phyloP scores from a whole-genome alignment of 495 filamentous ascomycete species.

The Aspergillus panamensis region DNA sequence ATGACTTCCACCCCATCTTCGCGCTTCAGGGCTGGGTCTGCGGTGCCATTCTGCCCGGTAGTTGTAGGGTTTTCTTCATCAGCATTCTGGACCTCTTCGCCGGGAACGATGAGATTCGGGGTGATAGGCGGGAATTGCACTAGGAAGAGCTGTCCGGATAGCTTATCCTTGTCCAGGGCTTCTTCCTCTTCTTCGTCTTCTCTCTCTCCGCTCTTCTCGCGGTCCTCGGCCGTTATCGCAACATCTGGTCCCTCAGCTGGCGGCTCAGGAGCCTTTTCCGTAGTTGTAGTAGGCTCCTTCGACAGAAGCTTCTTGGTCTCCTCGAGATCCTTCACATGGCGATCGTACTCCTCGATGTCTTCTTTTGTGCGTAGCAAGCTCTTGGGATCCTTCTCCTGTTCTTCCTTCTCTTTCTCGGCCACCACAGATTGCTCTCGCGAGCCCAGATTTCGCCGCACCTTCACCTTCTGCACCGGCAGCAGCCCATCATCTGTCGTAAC shows the following conservation, averaged over 20 bases:
- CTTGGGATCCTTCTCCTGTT: slow-evolving; percentile 30
- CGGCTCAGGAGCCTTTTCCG: slow-evolving; percentile 12
- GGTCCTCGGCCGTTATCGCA: slow-evolving; percentile 15
- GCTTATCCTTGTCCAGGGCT: slow-evolving; percentile 28
- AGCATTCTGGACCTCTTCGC: slow-evolving; percentile 15
- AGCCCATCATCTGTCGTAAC: slow-evolving; percentile 34
- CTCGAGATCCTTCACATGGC: slow-evolving; percentile 41
- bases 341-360: slow-evolving; percentile 46
- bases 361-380: slow-evolving; percentile 43
- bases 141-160: slow-evolving; percentile 46
- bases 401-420: slow-evolving; percentile 11
- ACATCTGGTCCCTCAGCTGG: slow-evolving; percentile 15
- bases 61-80: slow-evolving; percentile 13
- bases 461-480: slow-evolving; percentile 38
- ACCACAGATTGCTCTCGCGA: slow-evolving; percentile 20
- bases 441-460: slow-evolving; percentile 36
- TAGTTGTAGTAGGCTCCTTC: slow-evolving; percentile 23
- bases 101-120: slow-evolving; percentile 43
- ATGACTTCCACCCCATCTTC: slow-evolving; percentile 34
- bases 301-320: slow-evolving; percentile 33
- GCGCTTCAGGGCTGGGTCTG: slow-evolving; percentile 30
- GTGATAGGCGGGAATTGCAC: slow-evolving; percentile 56
- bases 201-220: slow-evolving; percentile 16
- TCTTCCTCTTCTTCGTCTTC: slow-evolving; percentile 32
- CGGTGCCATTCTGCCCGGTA: slow-evolving; percentile 3